Base-by-base conservation (phyloP, 768 basidiomycete species). In the Lentinus brumalis region DNA sequence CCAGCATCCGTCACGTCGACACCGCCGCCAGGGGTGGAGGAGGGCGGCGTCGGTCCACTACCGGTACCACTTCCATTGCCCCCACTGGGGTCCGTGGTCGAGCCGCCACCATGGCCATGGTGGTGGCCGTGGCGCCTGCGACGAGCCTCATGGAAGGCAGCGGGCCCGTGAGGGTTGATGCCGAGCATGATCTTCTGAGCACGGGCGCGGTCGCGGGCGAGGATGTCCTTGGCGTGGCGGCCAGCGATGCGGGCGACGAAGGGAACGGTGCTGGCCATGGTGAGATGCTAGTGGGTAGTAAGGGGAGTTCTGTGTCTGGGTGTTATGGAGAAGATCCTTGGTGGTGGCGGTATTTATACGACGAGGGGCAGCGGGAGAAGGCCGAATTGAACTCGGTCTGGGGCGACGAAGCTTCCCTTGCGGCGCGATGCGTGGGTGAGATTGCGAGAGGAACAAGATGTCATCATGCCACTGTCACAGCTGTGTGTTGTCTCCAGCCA, bases 1-100 rank as follows among this genome's bases (percentile, higher is more conserved):
- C 75, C 78, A 68, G 86, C 75, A 69, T 86, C 83, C 44, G 82
- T 86, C 49, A 82, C 85, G 52, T 86, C 82, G 59, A 86, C 80
- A 50, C 77, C 80, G 38, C 73, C 65, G 53, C 64, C 70, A 8
- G 61, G 40, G 21, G 56, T 40, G 3, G 63, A 56, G 26, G 66
- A 32, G 7, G 65, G 40, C 14, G 65, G 46, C 21, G 62, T 8
- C 44, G 16, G 4, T 15, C 44, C n/a, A 18, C 16, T 16, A 4
- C 35, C 35, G 11, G 35, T 35, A 35, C 35, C 35, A 11, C 35
- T 35, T 6, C 35, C 35, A 15, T 47, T 16, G 16, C 59, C 62
- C 11, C 66, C 44, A 18, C 59, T 50, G 15, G 63, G 50, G 16
- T 50, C 50, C 40, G 53, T 31, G 2, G 63, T 54, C 10, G 56